These are phyloP conservation scores for Leucocoprinus leucothites DNA, from an alignment of 768 basidiomycete genomes.

Conservation along the genomic window DNA sequence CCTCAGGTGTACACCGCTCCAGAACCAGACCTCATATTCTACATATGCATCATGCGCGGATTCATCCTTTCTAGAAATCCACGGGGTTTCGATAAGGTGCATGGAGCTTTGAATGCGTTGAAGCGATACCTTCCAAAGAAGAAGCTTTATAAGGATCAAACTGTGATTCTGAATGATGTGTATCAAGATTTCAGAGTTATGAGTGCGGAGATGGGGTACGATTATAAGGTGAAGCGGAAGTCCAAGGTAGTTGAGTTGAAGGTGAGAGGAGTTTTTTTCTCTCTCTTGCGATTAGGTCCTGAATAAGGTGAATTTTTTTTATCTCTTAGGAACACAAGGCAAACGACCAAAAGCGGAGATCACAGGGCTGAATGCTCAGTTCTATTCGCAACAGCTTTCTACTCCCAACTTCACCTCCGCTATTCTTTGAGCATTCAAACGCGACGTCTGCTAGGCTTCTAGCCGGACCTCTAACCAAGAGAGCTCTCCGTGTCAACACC, in stretches of 20 bases:
- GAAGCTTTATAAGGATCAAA: constrained; percentile 12
- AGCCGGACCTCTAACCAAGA: no score
- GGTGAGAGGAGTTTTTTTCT: not conserved
- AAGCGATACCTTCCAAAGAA: constrained; percentile 23
- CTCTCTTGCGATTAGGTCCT: not conserved
- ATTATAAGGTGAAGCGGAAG: constrained; percentile 5
- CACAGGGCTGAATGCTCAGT: no score
- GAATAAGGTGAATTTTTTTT: no score
- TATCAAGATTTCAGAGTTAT: constrained; percentile 4
- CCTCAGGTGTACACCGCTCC: constrained; percentile 3
- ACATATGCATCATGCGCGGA: constrained; percentile 35
- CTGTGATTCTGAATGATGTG: constrained; percentile 7
- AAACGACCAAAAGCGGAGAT: no score
- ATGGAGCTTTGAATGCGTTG: constrained; percentile 17
- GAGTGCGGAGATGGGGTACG: not conserved
- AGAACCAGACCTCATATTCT: constrained; percentile 27
- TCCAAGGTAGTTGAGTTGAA: not conserved
- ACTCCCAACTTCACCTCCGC: no score
- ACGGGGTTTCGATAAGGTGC: constrained; percentile 28
- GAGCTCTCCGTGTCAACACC: no score
- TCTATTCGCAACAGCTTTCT: no score
- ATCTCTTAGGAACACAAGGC: no score
- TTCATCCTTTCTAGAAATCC: constrained; percentile 29
- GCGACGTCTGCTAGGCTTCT: no score
- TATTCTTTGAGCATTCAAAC: no score